These are phyloP conservation scores for Athelia sp. DNA, from an alignment of 1,284 basidiomycete genomes.

Conservation along the genomic window DNA sequence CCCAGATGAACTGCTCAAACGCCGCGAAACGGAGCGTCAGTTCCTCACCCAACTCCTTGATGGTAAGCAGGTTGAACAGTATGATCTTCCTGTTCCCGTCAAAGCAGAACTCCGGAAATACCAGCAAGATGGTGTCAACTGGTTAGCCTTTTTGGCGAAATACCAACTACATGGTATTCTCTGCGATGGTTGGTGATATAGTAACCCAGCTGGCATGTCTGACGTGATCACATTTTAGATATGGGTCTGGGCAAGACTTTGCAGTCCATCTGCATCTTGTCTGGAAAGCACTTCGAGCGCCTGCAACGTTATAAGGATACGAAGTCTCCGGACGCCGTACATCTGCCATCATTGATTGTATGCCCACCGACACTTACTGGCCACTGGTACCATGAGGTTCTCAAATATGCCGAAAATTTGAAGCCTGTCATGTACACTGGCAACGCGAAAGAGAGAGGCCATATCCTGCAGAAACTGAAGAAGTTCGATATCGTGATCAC, in stretches of 20 bases:
- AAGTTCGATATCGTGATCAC: slow-evolving; percentile 89
- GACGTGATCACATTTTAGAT: slow-evolving; percentile 42
- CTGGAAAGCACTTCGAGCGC: slow-evolving; percentile 91
- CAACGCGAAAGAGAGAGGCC: slow-evolving; percentile 80
- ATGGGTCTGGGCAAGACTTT: slow-evolving; percentile 99
- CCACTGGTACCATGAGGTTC: slow-evolving; percentile 98
- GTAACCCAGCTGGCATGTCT: not conserved
- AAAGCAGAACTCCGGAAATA: slow-evolving; percentile 96
- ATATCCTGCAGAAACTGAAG: slow-evolving; percentile 61
- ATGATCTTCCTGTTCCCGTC: slow-evolving; percentile 83
- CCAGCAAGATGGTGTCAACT: slow-evolving; percentile 98
- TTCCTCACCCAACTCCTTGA: slow-evolving; percentile 95
- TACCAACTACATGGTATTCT: slow-evolving; percentile 98
- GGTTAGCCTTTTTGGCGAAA: slow-evolving; percentile 97
- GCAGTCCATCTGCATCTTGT: slow-evolving; percentile 97
- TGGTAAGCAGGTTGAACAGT: slow-evolving; percentile 91
- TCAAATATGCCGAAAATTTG: slow-evolving; percentile 88
- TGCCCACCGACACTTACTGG: slow-evolving; percentile 97
- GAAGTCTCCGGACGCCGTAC: slow-evolving; percentile 73
- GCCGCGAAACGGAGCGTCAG: slow-evolving; percentile 83
- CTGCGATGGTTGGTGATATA: slow-evolving; percentile 76
- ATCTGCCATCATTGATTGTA: slow-evolving; percentile 91
- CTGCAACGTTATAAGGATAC: slow-evolving; percentile 65
- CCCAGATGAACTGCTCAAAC: slow-evolving; percentile 84
- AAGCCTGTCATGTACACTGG: slow-evolving; percentile 89